Conservation (phyloP, 352 stramenopile genomes). For the Salisapilia sapeloensis region DNA sequence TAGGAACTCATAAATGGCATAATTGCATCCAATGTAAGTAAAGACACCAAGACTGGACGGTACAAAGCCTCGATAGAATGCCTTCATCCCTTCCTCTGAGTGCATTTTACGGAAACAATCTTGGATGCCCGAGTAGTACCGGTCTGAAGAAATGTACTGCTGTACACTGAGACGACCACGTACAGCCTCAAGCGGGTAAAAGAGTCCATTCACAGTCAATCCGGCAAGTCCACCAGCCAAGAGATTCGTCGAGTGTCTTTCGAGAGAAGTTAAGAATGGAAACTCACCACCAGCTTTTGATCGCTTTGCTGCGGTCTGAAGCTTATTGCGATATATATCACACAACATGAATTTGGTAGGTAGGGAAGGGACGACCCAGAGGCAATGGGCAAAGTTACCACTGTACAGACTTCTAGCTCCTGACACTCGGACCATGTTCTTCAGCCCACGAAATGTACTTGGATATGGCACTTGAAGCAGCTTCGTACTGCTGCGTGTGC, state of each 20-base stretch:
- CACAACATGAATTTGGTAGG: conserved; percentile 66
- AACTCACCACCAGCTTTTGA: background rate
- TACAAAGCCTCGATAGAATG: conserved; percentile 65
- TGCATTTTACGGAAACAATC: conserved; percentile 36
- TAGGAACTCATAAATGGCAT: conserved; percentile 72
- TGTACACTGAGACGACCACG: conserved; percentile 55
- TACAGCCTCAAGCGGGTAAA: conserved; percentile 69
- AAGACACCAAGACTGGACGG: conserved; percentile 57
- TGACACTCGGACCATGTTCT: conserved; percentile 56
- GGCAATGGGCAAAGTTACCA: conserved; percentile 62
- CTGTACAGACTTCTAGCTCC: conserved; percentile 47
- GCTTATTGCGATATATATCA: conserved; percentile 43
- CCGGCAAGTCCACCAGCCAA: conserved; percentile 43
- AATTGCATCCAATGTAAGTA: conserved; percentile 73
- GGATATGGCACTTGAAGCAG: background rate
- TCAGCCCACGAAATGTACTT: conserved; percentile 29
- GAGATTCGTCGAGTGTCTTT: conserved; percentile 25
- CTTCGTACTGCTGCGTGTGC: background rate
- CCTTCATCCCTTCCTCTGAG: conserved; percentile 18
- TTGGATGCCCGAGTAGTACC: conserved; percentile 24
- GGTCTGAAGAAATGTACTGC: conserved; percentile 24
- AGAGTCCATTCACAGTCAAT: conserved; percentile 40
- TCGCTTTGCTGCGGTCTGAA: conserved; percentile 5
- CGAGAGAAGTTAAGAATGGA: conserved; percentile 1
- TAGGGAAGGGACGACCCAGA: conserved; percentile 69